These are phyloP conservation scores for Graphilbum ipis-grandicollis DNA, from an alignment of 2,329 filamentous ascomycete species.

Conservation along the genomic window DNA sequence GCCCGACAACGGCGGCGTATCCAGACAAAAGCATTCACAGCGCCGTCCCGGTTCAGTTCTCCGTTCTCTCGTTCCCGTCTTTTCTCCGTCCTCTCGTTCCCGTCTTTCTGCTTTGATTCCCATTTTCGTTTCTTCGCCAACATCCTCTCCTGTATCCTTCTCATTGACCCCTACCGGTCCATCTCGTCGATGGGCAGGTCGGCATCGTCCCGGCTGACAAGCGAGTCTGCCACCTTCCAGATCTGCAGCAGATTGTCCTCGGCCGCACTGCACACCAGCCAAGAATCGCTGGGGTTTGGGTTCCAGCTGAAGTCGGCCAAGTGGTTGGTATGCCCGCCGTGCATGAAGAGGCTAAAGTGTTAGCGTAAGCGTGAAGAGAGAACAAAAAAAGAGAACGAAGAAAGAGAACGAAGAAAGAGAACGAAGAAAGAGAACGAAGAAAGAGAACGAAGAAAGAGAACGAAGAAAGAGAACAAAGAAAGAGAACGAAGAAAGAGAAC, in stretches of 20 bases:
- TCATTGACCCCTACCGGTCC: constrained; percentile 31
- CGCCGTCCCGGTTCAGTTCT: no score
- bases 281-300: constrained; percentile 80
- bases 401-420: background rate
- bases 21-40: no score
- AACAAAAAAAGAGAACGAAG: constrained; percentile 3
- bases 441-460: constrained; percentile 8
- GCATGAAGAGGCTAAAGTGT: constrained; percentile 69
- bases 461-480: background rate
- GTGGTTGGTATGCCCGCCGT: constrained; percentile 93
- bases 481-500: constrained; percentile 2
- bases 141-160: no score
- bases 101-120: no score
- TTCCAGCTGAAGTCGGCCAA: constrained; percentile 98
- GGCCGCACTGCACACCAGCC: constrained; percentile 87
- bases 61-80: no score
- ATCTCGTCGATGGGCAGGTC: constrained; percentile 64
- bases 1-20: no score
- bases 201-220: constrained; percentile 60
- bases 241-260: constrained; percentile 96
- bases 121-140: no score
- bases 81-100: no score
- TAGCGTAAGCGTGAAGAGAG: constrained; percentile 6
- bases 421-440: constrained; percentile 44
- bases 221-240: constrained; percentile 73